Base-by-base conservation (phyloP, 345 rosid species). In the Eucalyptus cloeziana region DNA sequence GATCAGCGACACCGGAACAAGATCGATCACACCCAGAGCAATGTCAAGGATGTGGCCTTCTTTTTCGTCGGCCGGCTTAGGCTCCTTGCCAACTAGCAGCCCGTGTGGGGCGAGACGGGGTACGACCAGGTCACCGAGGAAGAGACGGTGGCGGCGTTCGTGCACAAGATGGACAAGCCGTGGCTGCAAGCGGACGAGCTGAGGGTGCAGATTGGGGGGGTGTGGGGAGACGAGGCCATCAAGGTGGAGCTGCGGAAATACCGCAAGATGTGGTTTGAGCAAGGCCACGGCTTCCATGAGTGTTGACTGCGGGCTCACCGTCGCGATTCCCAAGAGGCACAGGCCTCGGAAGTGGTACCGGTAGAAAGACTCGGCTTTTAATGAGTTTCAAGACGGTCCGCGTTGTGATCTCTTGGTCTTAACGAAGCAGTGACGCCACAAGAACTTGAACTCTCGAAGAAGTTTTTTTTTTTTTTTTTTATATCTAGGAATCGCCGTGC, bases 381-480 rank as follows among this genome's bases (percentile, higher is more conserved):
- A 16, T 9, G 33, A 8, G 24, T 69, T 62, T 69, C 80, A 17
- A 69, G 37, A 69, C 44, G 24, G 44, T 31, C 79, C 4, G 5
- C 12, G 43, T 31, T 0, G 7, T 0, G 44, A 19, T 69, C 33
- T 33, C 44, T 15, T 69, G 44, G 80, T 9, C 44, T 50, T 50
- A 0, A 50, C 1, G 52, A 50, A 50, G 52, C 52, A 50, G 52
- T 50, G 52, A 50, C 52, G 0, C 52, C 0, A 0, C 52, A 50
- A 50, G 52, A 1, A 50, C 52, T 50, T 4, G 40, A 40, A 40
- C 40, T 40, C 40, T 40, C 40, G 40, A 37, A 37, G 40, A 37
- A 37, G 40, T 3, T 37, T 37, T 37, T 37, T 37, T 37, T 37
- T 37, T 37, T 3, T 37, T 37, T 37, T 37, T 37, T 37, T 3